Percentiles rank a stretch among this genome's conserved stretches.
Evolutionary conservation across 345 rosid genomes (phyloP).

Genomic region (Populus deltoides): DNA sequence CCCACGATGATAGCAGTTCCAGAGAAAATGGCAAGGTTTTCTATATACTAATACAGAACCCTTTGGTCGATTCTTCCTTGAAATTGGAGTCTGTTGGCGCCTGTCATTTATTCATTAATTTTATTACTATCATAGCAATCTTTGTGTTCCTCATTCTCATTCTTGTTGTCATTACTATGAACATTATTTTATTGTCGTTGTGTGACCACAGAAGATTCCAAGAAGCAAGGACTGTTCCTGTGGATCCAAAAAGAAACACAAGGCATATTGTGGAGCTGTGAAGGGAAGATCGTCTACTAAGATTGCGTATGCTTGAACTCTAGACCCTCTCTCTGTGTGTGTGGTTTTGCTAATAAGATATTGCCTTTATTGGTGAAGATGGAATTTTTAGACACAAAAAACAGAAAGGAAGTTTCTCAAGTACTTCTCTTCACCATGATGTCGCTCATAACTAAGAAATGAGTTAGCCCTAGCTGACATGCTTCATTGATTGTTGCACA

Average conservation of each 20-base stretch:
- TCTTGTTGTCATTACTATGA: background rate
- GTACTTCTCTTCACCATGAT: background rate
- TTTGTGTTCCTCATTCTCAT: background rate
- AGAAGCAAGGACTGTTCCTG: conserved; percentile 75
- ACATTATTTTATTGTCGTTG: background rate
- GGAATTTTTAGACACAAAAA: background rate
- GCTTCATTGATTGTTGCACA: background rate
- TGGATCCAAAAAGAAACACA: conserved; percentile 89
- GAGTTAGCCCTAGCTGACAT: background rate
- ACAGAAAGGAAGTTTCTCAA: background rate
- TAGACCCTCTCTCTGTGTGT: background rate
- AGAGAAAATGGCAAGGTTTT: conserved; percentile 59
- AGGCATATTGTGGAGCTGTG: conserved; percentile 83
- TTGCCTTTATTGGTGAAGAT: background rate
- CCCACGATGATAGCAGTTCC: conserved; percentile 31
- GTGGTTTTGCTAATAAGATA: background rate
- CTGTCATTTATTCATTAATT: background rate
- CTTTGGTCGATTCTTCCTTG: background rate
- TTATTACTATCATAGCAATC: background rate
- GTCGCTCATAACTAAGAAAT: background rate
- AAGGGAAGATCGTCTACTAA: conserved; percentile 50
- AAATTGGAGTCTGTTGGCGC: background rate
- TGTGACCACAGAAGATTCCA: conserved; percentile 50
- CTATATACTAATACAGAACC: conserved; percentile 6
- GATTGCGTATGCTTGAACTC: conserved; percentile 45